Evolutionary conservation across 345 rosid species (phyloP), one percentile per base, ranked within the genome.

Genomic region (Rhizophora mangle): DNA sequence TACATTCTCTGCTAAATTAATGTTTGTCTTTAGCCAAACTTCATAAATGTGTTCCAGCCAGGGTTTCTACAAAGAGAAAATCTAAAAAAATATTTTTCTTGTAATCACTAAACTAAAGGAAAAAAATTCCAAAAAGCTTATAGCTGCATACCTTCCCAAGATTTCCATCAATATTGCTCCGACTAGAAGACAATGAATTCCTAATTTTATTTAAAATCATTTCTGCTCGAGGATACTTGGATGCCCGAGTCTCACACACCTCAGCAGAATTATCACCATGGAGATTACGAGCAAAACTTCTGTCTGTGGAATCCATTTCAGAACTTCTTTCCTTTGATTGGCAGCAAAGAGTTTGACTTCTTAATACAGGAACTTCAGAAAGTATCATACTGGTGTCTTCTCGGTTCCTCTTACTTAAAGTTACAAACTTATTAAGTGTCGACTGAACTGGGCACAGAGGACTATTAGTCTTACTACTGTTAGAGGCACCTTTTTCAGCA

Each of bases 331-430:
- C 79, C 76, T 78, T 82, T 54, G 67, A 31, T 54, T 80, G 73
- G 71, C 58, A 67, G 58, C 52, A 58, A 65, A 70, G 55, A 65
- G 68, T 61, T 43, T 84, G 86, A 73, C 90, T 87, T 80, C 98
- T 85, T 46, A 95, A 81, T 46, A 88, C 80, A 67, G 98, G 99
- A 75, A 84, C 46, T 82, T 95, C 99, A 56, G 99, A 83, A 72
- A 92, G 70, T 29, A 78, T 43, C 68, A 77, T 72, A 68, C 82
- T 68, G 69, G 75, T 75, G 72, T 83, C 83, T 69, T 85, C 97
- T 74, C 79, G 90, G 79, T 95, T 90, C 77, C 98, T 84, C 86
- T 95, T 95, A 72, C 78, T 80, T 68, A 85, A 74, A 60, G 88
- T 80, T 76, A 95, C 81, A 76, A 92, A 95, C 68, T 80, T 84